Conservation (phyloP, 2,329 filamentous ascomycete species). For the Sclerotinia borealis region DNA sequence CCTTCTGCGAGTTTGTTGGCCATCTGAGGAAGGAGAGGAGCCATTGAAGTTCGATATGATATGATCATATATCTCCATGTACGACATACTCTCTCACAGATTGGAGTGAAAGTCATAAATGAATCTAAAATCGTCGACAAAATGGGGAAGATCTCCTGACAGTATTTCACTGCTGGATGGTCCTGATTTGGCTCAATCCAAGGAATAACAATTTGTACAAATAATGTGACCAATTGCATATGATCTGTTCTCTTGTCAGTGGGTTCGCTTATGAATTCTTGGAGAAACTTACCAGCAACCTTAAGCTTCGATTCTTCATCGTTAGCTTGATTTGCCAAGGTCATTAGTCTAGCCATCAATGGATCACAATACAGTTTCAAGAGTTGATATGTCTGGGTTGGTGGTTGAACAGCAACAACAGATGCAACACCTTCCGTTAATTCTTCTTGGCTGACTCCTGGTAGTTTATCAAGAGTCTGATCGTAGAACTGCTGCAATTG, state of each 20-base stretch:
- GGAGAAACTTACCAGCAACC: slow-evolving; percentile 61
- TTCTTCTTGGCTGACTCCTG: slow-evolving; percentile 84
- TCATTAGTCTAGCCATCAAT: slow-evolving; percentile 77
- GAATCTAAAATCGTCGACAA: slow-evolving; percentile 80
- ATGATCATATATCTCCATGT: slow-evolving; percentile 98
- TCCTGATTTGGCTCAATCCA: slow-evolving; percentile 65
- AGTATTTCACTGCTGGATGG: slow-evolving; percentile 93
- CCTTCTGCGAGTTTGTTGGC: slow-evolving; percentile 83
- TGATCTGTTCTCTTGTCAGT: slow-evolving; percentile 53
- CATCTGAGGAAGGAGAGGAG: slow-evolving; percentile 74
- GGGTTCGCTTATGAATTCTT: slow-evolving; percentile 3
- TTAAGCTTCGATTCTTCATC: slow-evolving; percentile 79
- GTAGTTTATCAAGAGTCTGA: slow-evolving; percentile 78
- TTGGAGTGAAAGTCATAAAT: slow-evolving; percentile 79
- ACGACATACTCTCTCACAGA: slow-evolving; percentile 87
- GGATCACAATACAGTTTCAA: slow-evolving; percentile 93
- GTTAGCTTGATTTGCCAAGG: slow-evolving; percentile 76
- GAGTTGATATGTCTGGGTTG: slow-evolving; percentile 72
- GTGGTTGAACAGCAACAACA: slow-evolving; percentile 80
- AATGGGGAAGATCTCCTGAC: slow-evolving; percentile 86
- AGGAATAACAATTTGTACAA: slow-evolving; percentile 72
- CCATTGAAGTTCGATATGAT: slow-evolving; percentile 85
- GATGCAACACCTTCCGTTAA: slow-evolving; percentile 92
- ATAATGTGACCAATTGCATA: slow-evolving; percentile 85
- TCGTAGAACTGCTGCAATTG: slow-evolving; percentile 92